phyloP scores from a whole-genome alignment of 805 yeast genomes.

The Saccharomycopsis vini region DNA sequence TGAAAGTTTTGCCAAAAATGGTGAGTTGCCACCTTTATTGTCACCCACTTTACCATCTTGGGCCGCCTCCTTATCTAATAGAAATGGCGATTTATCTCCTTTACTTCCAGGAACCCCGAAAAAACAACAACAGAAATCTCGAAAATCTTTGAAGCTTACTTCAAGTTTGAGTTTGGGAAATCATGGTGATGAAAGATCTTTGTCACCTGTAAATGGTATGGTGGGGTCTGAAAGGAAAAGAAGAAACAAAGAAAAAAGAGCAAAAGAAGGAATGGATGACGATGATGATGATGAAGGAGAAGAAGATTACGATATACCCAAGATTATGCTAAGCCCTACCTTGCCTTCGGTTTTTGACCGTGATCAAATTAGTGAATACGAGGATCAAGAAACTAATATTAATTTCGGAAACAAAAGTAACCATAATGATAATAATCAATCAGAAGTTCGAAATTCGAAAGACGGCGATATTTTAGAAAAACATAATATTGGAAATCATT shows the following conservation, averaged over 20 bases:
- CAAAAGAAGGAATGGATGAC: not conserved
- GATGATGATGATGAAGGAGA: slow-evolving; percentile 18
- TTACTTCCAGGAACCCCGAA: too few relatives aligned
- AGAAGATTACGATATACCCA: slow-evolving; percentile 19
- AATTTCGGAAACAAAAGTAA: not conserved
- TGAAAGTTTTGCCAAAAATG: slow-evolving; percentile 12
- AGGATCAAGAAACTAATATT: not conserved
- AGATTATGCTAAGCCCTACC: slow-evolving; percentile 14
- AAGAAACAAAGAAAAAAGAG: not conserved
- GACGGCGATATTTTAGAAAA: too few relatives aligned
- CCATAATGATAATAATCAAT: not conserved
- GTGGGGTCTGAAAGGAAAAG: slow-evolving; percentile 6
- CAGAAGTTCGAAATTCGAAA: too few relatives aligned
- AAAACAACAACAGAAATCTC: not conserved
- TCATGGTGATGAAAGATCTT: too few relatives aligned
- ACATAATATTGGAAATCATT: slow-evolving; percentile 2
- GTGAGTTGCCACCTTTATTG: slow-evolving; percentile 15
- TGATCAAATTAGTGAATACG: not conserved
- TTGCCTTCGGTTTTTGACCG: slow-evolving; percentile 7
- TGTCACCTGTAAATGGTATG: too few relatives aligned
- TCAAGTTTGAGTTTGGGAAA: not conserved
- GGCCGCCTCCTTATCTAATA: not conserved
- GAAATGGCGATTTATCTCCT: not conserved
- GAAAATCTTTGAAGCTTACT: not conserved
- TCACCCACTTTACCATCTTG: slow-evolving; percentile 19